These are phyloP conservation scores for Pseudogymnoascus verrucosus DNA, from an alignment of 2,329 filamentous ascomycete genomes.

Conservation along the genomic window DNA sequence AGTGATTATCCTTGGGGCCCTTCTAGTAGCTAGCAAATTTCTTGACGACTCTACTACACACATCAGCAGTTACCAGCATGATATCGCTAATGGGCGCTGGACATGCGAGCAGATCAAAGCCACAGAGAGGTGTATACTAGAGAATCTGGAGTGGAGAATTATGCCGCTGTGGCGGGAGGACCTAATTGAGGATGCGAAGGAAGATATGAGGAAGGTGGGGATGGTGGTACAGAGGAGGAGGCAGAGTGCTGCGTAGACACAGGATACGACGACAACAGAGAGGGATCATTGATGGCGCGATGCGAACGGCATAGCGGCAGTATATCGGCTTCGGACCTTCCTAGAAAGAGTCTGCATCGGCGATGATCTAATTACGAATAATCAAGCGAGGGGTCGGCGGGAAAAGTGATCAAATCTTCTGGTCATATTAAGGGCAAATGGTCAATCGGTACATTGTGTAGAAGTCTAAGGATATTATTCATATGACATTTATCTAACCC, in stretches of 20 bases:
- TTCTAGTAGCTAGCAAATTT: slow-evolving; percentile 58
- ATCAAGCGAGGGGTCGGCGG: slow-evolving; percentile 14
- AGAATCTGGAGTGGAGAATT: slow-evolving; percentile 55
- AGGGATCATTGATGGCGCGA: too few species aligned
- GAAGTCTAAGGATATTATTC: too few species aligned
- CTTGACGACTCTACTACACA: slow-evolving; percentile 49
- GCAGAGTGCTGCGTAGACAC: too few species aligned
- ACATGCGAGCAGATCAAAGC: slow-evolving; percentile 53
- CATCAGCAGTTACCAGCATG: slow-evolving; percentile 43
- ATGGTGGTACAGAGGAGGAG: too few species aligned
- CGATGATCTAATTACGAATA: too few species aligned
- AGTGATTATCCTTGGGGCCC: slow-evolving; percentile 51
- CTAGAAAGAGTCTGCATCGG: too few species aligned
- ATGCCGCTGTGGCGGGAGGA: slow-evolving; percentile 50
- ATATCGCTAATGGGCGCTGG: slow-evolving; percentile 51
- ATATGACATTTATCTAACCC: too few species aligned
- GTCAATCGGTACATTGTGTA: too few species aligned
- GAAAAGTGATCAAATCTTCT: slow-evolving; percentile 32
- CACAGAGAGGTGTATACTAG: slow-evolving; percentile 57
- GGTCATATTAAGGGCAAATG: slow-evolving; percentile 11
- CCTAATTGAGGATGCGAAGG: slow-evolving; percentile 50
- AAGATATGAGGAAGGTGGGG: slow-evolving; percentile 41
- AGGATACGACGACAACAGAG: too few species aligned
- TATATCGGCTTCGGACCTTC: too few species aligned
- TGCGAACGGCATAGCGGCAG: too few species aligned